Percentiles rank a stretch among this genome's conserved stretches.
These are phyloP conservation scores for Mycena kentingensis DNA, from an alignment of 768 basidiomycete genomes.

Conservation along the genomic window DNA sequence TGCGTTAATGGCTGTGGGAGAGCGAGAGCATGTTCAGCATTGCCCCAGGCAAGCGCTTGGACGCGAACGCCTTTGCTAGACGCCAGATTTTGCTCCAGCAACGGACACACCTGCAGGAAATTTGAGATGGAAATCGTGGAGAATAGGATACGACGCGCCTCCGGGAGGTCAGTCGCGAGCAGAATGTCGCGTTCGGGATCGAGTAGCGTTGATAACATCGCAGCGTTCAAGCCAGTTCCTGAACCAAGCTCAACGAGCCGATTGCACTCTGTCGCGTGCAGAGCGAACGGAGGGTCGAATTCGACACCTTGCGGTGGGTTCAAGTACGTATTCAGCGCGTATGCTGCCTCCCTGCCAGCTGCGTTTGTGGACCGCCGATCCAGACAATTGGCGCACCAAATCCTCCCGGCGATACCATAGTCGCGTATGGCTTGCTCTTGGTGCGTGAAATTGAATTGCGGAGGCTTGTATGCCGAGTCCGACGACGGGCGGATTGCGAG, in stretches of 20 bases:
- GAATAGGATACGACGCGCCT: conserved; percentile 44
- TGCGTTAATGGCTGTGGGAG: conserved; percentile 54
- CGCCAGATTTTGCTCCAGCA: conserved; percentile 44
- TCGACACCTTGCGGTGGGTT: conserved; percentile 35
- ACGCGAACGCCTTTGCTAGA: conserved; percentile 39
- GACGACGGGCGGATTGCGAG: conserved; percentile 38
- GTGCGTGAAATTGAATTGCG: conserved; percentile 9
- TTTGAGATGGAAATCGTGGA: not conserved
- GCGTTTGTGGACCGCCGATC: conserved; percentile 20
- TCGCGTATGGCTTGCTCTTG: conserved; percentile 63
- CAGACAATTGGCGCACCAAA: conserved; percentile 56
- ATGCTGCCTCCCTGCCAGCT: conserved; percentile 70
- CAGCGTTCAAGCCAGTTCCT: conserved; percentile 68
- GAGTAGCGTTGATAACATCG: conserved; percentile 36
- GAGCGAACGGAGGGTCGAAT: conserved; percentile 58
- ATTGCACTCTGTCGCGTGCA: conserved; percentile 23
- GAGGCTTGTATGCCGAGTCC: not conserved
- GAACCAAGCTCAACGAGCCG: conserved; percentile 77
- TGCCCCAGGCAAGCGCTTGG: conserved; percentile 74
- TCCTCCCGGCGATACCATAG: conserved; percentile 83
- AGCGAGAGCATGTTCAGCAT: conserved; percentile 39
- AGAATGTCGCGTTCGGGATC: conserved; percentile 45
- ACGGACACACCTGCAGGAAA: conserved; percentile 44
- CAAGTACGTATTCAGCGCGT: conserved; percentile 59
- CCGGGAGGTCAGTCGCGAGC: conserved; percentile 76